Evolutionary conservation across 768 basidiomycete species (phyloP), one percentile per base, ranked within the genome.

Genomic region (Tylopilus vinaceipallidus): DNA sequence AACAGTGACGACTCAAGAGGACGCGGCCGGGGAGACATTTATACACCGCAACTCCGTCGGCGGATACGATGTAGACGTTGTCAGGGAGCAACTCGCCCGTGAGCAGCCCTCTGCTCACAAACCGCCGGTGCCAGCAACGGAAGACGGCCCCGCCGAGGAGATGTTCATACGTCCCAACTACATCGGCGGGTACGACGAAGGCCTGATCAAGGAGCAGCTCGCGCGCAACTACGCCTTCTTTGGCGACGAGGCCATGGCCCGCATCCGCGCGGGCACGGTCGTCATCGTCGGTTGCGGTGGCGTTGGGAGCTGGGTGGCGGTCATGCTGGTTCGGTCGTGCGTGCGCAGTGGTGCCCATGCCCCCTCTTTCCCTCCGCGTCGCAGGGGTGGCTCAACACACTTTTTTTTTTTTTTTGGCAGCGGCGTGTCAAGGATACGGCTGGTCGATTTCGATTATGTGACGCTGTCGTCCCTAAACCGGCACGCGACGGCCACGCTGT

Each of bases 361-460:
- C 13, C 23, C 9, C 36, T 12, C 22, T 42, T 26, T 29, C 22
- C 23, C 36, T 17, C 27, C 30, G n/a, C 19, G 29, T 14, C 14
- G 23, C 9, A 17, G 10, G 30, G 6, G 12, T 35, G 4, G 20
- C 36, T 49, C 46, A 30, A 44, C n/a, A n/a, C n/a, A n/a, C n/a
- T n/a, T n/a, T n/a, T n/a, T 29, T n/a, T 24, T 34, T 57, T 36
- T 0, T 7, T 47, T 32, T 22, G 58, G 14, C 56, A 90, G 89
- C 30, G 89, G 90, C 23, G 76, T 92, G 19, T 80, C 84, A 22
- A 83, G 79, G 49, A 82, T 91, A 56, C 80, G 91, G 19, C 76
- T 92, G n/a, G 73, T 93, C 10, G 91, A 98, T 74, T 98, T 98
- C 66, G 97, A 98, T 79, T 84, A 95, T 56, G 95, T 98, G 55